phyloP scores from a whole-genome alignment of 495 filamentous ascomycete species.

The Aspergillus steynii region DNA sequence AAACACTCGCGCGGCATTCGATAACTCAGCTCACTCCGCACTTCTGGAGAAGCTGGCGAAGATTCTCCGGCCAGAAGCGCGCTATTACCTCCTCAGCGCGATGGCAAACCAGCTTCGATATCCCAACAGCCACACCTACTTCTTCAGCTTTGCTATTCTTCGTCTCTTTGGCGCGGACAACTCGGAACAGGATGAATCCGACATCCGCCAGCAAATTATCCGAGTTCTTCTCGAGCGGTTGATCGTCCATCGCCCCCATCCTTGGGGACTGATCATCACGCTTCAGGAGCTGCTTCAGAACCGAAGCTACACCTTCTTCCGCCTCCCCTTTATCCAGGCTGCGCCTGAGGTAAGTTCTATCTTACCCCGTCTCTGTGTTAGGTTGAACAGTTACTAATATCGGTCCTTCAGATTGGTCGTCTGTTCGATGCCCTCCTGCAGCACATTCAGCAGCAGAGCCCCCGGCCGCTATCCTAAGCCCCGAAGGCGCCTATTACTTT shows the following conservation, averaged over 20 bases:
- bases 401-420: constrained; percentile 41
- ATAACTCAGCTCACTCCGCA: constrained; percentile 69
- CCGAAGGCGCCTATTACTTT: constrained; percentile 12
- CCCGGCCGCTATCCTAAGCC: constrained; percentile 40
- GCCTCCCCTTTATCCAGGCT: constrained; percentile 86
- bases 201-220: constrained; percentile 87
- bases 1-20: constrained; percentile 62
- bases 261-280: constrained; percentile 93
- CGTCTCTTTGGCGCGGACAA: constrained; percentile 81
- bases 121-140: constrained; percentile 86
- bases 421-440: constrained; percentile 52
- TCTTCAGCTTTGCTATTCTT: constrained; percentile 85
- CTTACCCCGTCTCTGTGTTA: neutral
- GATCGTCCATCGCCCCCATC: constrained; percentile 88
- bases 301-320: constrained; percentile 84
- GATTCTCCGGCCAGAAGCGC: constrained; percentile 70
- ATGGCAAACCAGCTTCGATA: constrained; percentile 92
- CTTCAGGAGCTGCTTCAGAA: constrained; percentile 90
- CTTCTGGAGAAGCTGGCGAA: constrained; percentile 75
- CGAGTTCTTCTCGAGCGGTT: constrained; percentile 84
- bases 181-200: constrained; percentile 73
- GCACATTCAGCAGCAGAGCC: constrained; percentile 53
- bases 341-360: constrained; percentile 69
- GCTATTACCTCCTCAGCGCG: constrained; percentile 80
- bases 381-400: constrained; percentile 13